These are phyloP conservation scores for Arabidopsis arenosa DNA, from an alignment of 345 rosid genomes.

Conservation along the genomic window DNA sequence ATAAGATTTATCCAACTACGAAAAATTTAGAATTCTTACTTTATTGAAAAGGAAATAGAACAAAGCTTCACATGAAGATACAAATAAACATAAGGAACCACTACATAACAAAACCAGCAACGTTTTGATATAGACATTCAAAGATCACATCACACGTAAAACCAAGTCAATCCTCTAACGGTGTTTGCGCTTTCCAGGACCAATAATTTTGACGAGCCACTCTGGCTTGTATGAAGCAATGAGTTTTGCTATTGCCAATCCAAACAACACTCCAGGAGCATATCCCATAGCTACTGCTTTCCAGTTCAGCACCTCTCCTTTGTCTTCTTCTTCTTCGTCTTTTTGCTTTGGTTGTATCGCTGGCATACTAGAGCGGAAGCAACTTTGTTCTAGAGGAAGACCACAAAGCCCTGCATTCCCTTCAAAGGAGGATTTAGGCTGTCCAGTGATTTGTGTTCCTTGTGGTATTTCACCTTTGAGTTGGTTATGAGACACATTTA, in stretches of 20 bases:
- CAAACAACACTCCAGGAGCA: conserved; percentile 18
- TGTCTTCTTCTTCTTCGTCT: not conserved
- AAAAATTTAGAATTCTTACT: too few species aligned
- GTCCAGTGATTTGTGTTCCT: conserved; percentile 8
- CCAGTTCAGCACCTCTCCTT: conserved; percentile 18
- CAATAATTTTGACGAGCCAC: not conserved
- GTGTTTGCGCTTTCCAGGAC: not conserved
- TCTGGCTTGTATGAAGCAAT: conserved; percentile 2
- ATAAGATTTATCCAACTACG: not conserved
- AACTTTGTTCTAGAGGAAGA: conserved; percentile 11
- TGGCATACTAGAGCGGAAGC: not conserved
- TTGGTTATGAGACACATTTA: conserved; percentile 24
- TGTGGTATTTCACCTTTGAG: conserved; percentile 25
- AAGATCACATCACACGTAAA: not conserved
- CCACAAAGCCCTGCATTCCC: conserved; percentile 36
- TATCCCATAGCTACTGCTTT: conserved; percentile 15
- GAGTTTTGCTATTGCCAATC: conserved; percentile 25
- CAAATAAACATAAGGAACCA: not conserved
- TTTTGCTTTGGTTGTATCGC: not conserved
- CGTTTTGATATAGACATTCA: not conserved
- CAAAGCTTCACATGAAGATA: not conserved
- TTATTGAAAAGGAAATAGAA: not conserved
- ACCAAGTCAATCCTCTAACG: not conserved
- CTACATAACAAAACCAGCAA: not conserved
- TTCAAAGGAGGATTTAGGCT: conserved; percentile 14